Percentiles rank a stretch among this genome's conserved stretches.
These are phyloP conservation scores for Theileria luwenshuni DNA, from an alignment of 169 alveolate species.

Conservation along the genomic window DNA sequence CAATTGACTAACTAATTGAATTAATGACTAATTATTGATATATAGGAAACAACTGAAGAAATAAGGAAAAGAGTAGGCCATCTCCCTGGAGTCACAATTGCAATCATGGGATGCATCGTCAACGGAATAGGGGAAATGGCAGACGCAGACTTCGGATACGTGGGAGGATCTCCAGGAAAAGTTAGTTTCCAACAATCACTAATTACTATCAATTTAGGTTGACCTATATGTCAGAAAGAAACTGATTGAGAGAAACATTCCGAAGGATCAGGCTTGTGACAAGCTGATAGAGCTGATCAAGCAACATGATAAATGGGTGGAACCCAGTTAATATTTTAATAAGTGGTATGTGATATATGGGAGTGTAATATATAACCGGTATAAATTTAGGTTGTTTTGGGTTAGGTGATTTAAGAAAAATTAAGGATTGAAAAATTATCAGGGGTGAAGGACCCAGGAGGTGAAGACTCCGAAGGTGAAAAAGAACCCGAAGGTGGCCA, in stretches of 20 bases:
- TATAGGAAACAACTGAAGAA: constrained; percentile 78
- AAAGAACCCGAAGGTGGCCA: constrained; percentile 71
- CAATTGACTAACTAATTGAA: not conserved
- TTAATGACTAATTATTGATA: not conserved
- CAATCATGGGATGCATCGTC: constrained; percentile 90
- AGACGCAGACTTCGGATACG: constrained; percentile 90
- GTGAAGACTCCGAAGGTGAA: constrained; percentile 80
- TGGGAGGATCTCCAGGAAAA: constrained; percentile 82
- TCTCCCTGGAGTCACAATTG: constrained; percentile 85
- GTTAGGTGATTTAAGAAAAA: no score
- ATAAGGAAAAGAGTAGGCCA: constrained; percentile 83
- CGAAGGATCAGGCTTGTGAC: constrained; percentile 80
- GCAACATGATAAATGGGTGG: constrained; percentile 69
- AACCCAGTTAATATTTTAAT: no score
- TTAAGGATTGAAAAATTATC: no score
- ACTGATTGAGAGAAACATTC: constrained; percentile 78
- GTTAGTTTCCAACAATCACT: constrained; percentile 16
- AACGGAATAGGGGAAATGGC: constrained; percentile 92
- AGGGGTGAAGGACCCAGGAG: constrained; percentile 81
- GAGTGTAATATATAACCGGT: no score
- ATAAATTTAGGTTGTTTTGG: no score
- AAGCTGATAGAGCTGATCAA: constrained; percentile 78
- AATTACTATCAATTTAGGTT: constrained; percentile 52
- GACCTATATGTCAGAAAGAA: constrained; percentile 83
- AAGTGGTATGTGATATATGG: no score